Evolutionary conservation across 2,329 filamentous ascomycete genomes (phyloP).

Genomic region (Botrytis elliptica): DNA sequence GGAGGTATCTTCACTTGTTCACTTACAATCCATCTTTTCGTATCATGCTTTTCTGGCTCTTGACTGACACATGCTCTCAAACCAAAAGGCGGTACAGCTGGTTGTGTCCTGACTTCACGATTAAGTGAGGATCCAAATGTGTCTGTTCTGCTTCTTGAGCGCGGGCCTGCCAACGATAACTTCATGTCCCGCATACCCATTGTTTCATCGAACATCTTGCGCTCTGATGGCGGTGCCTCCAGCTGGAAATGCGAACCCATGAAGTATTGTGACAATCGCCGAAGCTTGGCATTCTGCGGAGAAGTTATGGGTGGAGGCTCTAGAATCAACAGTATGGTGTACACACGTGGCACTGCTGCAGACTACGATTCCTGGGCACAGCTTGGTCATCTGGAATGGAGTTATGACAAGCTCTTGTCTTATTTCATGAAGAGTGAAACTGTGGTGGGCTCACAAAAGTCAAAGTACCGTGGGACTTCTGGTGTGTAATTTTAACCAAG

Average conservation of each 20-base stretch:
- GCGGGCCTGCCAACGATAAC: conserved; percentile 32
- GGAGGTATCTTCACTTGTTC: background rate
- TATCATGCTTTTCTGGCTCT: no score
- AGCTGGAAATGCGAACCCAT: conserved; percentile 10
- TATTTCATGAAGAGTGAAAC: conserved; percentile 42
- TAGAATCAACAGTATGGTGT: conserved; percentile 44
- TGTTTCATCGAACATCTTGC: background rate
- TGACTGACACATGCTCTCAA: background rate
- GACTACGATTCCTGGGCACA: conserved; percentile 48
- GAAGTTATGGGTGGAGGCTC: conserved; percentile 42
- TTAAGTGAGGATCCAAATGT: conserved; percentile 42
- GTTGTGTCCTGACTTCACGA: conserved; percentile 43
- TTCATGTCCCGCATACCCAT: conserved; percentile 8
- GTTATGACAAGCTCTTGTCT: conserved; percentile 44
- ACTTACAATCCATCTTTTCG: background rate
- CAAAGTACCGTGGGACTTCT: background rate
- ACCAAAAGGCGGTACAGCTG: conserved; percentile 43
- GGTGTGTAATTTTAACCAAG: background rate
- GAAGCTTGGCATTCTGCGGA: conserved; percentile 1
- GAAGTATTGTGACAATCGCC: conserved; percentile 2
- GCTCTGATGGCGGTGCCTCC: background rate
- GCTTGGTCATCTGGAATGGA: conserved; percentile 48
- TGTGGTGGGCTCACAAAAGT: background rate
- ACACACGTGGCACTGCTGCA: conserved; percentile 39
- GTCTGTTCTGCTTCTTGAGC: conserved; percentile 43